Evolutionary conservation across 106 monocot species (phyloP).

Genomic region (Dioscorea zingiberensis): DNA sequence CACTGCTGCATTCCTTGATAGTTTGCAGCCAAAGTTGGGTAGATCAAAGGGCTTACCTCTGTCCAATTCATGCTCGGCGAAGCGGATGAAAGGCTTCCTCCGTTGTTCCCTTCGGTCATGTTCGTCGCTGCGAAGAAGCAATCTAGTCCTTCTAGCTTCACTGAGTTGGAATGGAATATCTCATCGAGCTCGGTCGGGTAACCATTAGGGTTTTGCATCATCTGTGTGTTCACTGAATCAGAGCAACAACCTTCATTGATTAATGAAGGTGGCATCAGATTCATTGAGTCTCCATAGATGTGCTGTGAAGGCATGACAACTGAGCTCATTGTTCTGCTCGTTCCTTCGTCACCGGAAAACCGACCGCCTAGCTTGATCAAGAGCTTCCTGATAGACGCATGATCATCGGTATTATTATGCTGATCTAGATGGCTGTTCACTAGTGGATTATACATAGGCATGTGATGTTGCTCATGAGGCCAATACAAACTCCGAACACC

Average conservation of each 20-base stretch:
- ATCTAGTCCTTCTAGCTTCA: constrained; percentile 26
- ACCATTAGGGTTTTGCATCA: not conserved
- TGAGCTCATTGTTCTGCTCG: not conserved
- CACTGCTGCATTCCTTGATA: constrained; percentile 7
- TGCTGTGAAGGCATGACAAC: not conserved
- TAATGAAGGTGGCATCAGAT: not conserved
- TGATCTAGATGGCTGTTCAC: not conserved
- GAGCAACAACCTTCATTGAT: not conserved
- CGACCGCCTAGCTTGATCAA: constrained; percentile 24
- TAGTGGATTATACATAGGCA: no score
- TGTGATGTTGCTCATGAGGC: constrained; percentile 1
- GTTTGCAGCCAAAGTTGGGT: not conserved
- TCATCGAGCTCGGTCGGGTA: constrained; percentile 39
- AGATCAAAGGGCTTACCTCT: constrained; percentile 20
- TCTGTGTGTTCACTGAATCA: not conserved
- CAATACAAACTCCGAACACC: constrained; percentile 1
- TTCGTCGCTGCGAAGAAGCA: constrained; percentile 16
- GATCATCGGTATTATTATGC: constrained; percentile 10
- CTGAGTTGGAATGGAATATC: constrained; percentile 20
- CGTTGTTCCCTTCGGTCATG: constrained; percentile 4
- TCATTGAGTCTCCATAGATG: not conserved
- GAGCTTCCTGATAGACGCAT: constrained; percentile 22
- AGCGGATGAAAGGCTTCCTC: not conserved
- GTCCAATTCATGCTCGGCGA: constrained; percentile 11
- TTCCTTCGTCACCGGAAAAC: constrained; percentile 4